These are phyloP conservation scores for Aquilaria yunnanensis DNA, from an alignment of 345 rosid genomes.

Conservation along the genomic window DNA sequence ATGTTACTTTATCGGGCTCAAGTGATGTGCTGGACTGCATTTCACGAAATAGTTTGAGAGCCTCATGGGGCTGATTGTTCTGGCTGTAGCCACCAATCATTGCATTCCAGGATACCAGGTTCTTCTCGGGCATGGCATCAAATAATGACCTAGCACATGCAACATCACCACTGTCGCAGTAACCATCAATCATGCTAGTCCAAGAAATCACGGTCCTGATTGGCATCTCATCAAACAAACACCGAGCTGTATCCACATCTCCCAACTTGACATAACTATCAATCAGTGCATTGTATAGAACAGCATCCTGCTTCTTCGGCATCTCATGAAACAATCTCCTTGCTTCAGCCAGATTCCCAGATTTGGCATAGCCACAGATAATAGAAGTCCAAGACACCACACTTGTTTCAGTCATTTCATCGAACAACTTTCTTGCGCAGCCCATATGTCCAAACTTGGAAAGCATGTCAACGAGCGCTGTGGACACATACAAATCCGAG, in stretches of 20 bases:
- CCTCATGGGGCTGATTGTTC: constrained; percentile 63
- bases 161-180: constrained; percentile 43
- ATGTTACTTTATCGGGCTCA: constrained; percentile 63
- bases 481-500: constrained; percentile 54
- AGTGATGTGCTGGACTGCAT: constrained; percentile 44
- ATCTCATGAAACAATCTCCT: constrained; percentile 43
- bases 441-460: constrained; percentile 43
- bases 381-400: constrained; percentile 74
- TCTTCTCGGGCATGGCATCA: constrained; percentile 66
- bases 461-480: constrained; percentile 67
- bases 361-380: constrained; percentile 50
- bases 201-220: constrained; percentile 59
- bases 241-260: constrained; percentile 46
- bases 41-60: constrained; percentile 51
- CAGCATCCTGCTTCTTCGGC: constrained; percentile 46
- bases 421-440: constrained; percentile 45
- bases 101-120: constrained; percentile 67
- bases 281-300: constrained; percentile 50
- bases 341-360: constrained; percentile 43
- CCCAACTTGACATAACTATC: constrained; percentile 65
- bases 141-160: constrained; percentile 47
- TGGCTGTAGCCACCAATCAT: constrained; percentile 73
- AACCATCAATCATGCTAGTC: constrained; percentile 73
- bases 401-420: constrained; percentile 58
- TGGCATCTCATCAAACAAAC: constrained; percentile 52